Conservation (phyloP, 2,329 filamentous ascomycete species). For the Aspergillus glaucus region DNA sequence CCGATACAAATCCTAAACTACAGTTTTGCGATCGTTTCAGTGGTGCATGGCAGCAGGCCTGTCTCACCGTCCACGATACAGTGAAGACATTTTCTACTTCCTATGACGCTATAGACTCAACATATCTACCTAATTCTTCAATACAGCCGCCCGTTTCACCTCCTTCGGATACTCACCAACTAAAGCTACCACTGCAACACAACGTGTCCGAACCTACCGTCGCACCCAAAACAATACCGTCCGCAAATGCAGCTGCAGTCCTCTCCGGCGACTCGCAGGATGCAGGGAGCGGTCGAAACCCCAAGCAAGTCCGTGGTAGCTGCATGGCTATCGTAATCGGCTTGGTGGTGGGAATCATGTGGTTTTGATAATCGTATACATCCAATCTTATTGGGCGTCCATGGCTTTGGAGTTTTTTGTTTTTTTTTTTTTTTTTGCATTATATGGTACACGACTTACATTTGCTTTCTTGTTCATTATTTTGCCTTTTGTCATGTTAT, state of each 20-base stretch:
- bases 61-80: slow-evolving; percentile 8
- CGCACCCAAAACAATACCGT: slow-evolving; percentile 1
- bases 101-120: neutral
- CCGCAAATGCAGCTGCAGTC: slow-evolving; percentile 6
- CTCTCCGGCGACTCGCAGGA: slow-evolving; percentile 18
- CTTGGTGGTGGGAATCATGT: slow-evolving; percentile 31
- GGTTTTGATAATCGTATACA: slow-evolving; percentile 20
- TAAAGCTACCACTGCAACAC: too few relatives aligned
- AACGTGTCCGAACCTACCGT: neutral
- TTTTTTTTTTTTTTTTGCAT: too few relatives aligned
- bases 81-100: neutral
- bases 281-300: slow-evolving; percentile 16
- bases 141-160: too few relatives aligned
- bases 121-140: neutral
- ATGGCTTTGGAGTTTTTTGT: neutral
- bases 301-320: slow-evolving; percentile 26
- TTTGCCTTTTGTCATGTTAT: neutral
- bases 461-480: neutral
- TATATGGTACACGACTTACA: neutral
- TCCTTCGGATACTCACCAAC: too few relatives aligned
- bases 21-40: slow-evolving; percentile 8
- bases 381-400: neutral
- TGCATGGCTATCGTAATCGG: slow-evolving; percentile 34
- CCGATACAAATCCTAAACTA: neutral
- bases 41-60: slow-evolving; percentile 30